These are phyloP conservation scores for Mycena polygramma DNA, from an alignment of 768 basidiomycete genomes.

Conservation along the genomic window DNA sequence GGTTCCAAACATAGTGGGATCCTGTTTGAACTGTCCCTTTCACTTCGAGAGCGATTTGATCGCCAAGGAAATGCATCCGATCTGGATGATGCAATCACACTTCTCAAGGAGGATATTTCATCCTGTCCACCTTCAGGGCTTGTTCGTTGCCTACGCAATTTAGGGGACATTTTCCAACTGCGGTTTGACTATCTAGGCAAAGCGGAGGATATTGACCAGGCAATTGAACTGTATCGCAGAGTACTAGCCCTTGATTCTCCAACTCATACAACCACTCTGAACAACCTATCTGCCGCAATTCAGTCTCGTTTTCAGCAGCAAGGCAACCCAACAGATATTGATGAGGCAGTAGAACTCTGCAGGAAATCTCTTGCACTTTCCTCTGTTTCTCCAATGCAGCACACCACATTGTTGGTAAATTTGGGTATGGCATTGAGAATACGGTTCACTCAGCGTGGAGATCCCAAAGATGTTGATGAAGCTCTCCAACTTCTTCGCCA, in stretches of 20 bases:
- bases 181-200: too few relatives aligned
- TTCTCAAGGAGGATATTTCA: not conserved
- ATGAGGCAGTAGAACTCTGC: conserved; percentile 13
- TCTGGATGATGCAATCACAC: conserved; percentile 11
- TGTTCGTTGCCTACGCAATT: too few relatives aligned
- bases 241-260: conserved; percentile 3
- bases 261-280: not conserved
- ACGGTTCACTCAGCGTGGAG: conserved; percentile 13
- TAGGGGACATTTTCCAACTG: too few relatives aligned
- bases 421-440: conserved; percentile 10
- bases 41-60: not conserved
- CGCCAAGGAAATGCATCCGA: conserved; percentile 1
- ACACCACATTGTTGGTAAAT: not conserved
- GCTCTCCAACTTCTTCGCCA: conserved; percentile 9
- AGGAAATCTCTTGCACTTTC: not conserved
- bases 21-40: not conserved
- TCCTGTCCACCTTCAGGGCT: not conserved
- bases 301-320: not conserved
- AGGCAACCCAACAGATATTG: conserved; percentile 12
- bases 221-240: conserved; percentile 15
- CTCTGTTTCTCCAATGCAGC: not conserved
- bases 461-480: conserved; percentile 17
- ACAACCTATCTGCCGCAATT: conserved; percentile 13
- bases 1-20: not conserved
- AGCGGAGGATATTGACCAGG: too few relatives aligned